phyloP scores from a whole-genome alignment of 495 filamentous ascomycete species.

The Penicillium paxilli region DNA sequence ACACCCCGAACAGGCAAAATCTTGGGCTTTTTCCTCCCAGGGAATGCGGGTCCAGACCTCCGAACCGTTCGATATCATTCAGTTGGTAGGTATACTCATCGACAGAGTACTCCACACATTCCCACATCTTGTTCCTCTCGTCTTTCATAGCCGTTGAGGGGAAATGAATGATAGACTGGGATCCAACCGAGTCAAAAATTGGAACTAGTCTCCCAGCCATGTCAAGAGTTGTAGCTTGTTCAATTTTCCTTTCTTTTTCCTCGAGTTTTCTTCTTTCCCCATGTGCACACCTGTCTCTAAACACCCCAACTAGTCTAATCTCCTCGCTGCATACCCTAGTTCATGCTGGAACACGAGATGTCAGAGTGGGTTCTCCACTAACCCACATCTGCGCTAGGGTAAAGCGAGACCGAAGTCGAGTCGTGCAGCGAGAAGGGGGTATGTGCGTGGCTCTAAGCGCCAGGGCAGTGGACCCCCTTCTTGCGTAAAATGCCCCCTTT shows the following conservation, averaged over 20 bases:
- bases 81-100: slow-evolving; percentile 22
- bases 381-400: slow-evolving; percentile 4
- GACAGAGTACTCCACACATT: slow-evolving; percentile 1
- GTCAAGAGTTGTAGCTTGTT: too few species aligned
- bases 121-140: background rate
- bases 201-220: too few species aligned
- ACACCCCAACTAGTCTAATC: too few species aligned
- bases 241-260: too few species aligned
- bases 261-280: too few species aligned
- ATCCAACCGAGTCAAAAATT: too few species aligned
- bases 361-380: slow-evolving; percentile 12
- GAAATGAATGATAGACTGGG: too few species aligned
- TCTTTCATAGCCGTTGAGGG: background rate
- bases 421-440: slow-evolving; percentile 8
- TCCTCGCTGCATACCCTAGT: background rate
- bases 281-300: too few species aligned
- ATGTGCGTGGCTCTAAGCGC: slow-evolving; percentile 28
- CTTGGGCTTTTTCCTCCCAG: slow-evolving; percentile 7
- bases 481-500: slow-evolving; percentile 4
- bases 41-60: slow-evolving; percentile 16
- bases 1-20: slow-evolving; percentile 1
- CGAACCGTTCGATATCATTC: slow-evolving; percentile 21
- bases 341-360: slow-evolving; percentile 7
- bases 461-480: slow-evolving; percentile 9
- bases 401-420: background rate